Percentiles rank a stretch among this genome's conserved stretches.
Evolutionary conservation across 2,329 filamentous ascomycete genomes (phyloP).

Genomic region (Magnaporthiopsis rhizophila): DNA sequence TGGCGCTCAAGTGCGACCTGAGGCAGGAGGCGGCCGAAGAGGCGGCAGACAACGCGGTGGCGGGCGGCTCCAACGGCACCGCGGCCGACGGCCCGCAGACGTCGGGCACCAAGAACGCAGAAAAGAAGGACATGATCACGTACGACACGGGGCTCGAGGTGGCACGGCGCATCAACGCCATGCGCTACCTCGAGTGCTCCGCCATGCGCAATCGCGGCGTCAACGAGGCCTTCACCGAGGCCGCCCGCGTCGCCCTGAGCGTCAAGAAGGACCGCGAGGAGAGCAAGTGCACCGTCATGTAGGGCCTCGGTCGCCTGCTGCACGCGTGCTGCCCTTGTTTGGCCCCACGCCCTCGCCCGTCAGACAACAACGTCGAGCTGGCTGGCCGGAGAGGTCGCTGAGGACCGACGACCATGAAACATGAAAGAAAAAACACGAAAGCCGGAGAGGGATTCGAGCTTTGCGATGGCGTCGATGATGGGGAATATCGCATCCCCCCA

Average conservation of each 20-base stretch:
- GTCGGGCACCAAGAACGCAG: constrained; percentile 29
- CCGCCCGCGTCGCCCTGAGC: constrained; percentile 81
- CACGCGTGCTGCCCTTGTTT: neutral
- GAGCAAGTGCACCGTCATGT: constrained; percentile 55
- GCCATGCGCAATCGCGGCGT: constrained; percentile 97
- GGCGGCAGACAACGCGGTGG: constrained; percentile 24
- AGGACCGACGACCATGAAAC: neutral
- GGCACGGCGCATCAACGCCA: constrained; percentile 81
- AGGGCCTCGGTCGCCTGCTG: constrained; percentile 11
- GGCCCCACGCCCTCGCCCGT: neutral
- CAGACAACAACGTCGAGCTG: neutral
- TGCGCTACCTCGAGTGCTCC: constrained; percentile 95
- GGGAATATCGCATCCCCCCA: neutral
- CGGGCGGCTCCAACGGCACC: constrained; percentile 2
- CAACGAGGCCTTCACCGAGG: constrained; percentile 97
- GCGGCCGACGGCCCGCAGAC: constrained; percentile 18
- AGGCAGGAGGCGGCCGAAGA: constrained; percentile 75
- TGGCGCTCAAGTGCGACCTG: constrained; percentile 94
- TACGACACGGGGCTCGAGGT: constrained; percentile 91
- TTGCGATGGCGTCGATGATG: neutral
- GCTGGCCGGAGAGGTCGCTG: neutral
- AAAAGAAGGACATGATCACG: constrained; percentile 69
- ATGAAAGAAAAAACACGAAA: neutral
- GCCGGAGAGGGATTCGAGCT: neutral
- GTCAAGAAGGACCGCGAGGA: constrained; percentile 59